Conservation (phyloP, 2,329 filamentous ascomycete species). For the Fusarium nematophilum region DNA sequence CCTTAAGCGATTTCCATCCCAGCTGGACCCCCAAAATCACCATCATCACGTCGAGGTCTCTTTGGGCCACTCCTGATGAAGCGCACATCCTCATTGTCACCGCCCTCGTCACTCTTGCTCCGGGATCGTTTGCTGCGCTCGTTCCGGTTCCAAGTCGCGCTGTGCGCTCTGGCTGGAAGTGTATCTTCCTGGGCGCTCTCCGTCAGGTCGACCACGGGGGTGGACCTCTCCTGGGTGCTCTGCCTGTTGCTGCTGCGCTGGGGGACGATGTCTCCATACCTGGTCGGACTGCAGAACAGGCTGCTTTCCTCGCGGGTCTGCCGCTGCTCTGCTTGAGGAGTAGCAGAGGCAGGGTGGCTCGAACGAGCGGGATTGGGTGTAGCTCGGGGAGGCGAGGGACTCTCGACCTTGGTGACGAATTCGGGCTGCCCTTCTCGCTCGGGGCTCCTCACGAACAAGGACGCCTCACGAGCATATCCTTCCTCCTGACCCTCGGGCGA, state of each 20-base stretch:
- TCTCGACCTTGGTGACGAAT: slow-evolving; percentile 19
- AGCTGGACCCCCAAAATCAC: not conserved
- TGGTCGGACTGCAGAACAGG: slow-evolving; percentile 30
- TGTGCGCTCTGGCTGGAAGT: not conserved
- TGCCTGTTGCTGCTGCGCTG: not conserved
- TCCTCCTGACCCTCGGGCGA: not conserved
- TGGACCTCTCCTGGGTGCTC: not conserved
- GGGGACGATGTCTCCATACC: slow-evolving; percentile 10
- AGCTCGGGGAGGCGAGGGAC: not conserved
- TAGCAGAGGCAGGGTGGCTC: too few species aligned
- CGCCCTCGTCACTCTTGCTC: not conserved
- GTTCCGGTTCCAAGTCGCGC: too few species aligned
- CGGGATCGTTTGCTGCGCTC: slow-evolving; percentile 14
- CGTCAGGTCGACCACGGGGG: not conserved
- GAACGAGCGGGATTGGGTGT: too few species aligned
- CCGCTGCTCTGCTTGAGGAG: not conserved
- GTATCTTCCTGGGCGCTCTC: too few species aligned
- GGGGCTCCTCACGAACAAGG: slow-evolving; percentile 21
- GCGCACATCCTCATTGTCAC: not conserved
- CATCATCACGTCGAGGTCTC: not conserved
- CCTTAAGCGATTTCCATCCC: not conserved
- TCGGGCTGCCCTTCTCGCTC: not conserved
- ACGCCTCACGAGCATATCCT: slow-evolving; percentile 5
- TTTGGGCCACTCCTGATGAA: slow-evolving; percentile 3
- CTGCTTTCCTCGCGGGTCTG: slow-evolving; percentile 25